Percentiles rank a stretch among this genome's conserved stretches.
Evolutionary conservation across 2,329 filamentous ascomycete species (phyloP).

Genomic region (Curvularia lunata): DNA sequence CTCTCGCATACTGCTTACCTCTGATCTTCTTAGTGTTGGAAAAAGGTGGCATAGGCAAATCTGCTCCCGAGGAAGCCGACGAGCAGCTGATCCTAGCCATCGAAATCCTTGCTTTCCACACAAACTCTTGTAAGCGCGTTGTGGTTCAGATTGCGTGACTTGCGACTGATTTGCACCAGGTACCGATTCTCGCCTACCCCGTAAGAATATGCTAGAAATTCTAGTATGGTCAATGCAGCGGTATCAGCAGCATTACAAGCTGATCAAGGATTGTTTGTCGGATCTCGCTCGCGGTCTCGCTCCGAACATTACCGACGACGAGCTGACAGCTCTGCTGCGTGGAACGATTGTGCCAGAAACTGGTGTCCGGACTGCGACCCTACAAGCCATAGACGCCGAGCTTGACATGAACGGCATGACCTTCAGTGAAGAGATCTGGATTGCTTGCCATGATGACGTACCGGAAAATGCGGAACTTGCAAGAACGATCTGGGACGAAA

Average conservation of each 20-base stretch:
- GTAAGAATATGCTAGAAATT: conserved; percentile 72
- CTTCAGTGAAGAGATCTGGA: conserved; percentile 90
- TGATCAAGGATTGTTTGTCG: conserved; percentile 88
- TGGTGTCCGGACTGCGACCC: conserved; percentile 79
- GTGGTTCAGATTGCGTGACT: background rate
- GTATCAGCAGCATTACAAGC: conserved; percentile 92
- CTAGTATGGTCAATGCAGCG: conserved; percentile 84
- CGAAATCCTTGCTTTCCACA: conserved; percentile 89
- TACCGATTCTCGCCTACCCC: conserved; percentile 75
- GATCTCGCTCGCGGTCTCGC: conserved; percentile 86
- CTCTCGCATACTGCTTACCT: conserved; percentile 85
- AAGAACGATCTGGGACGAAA: conserved; percentile 93
- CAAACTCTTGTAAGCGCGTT: conserved; percentile 67
- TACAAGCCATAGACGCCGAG: conserved; percentile 90
- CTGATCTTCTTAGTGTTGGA: conserved; percentile 79
- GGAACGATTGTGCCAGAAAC: conserved; percentile 80
- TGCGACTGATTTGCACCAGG: conserved; percentile 45
- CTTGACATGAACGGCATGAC: conserved; percentile 87
- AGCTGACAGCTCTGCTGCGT: conserved; percentile 77
- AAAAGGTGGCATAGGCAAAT: conserved; percentile 76
- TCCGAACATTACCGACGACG: conserved; percentile 74
- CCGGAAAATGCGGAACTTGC: conserved; percentile 85
- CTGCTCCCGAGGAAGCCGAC: conserved; percentile 76
- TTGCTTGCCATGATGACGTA: conserved; percentile 89
- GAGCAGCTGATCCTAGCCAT: conserved; percentile 88